Evolutionary conservation across 2,329 filamentous ascomycete species (phyloP).

Genomic region (Nigrograna mackinnonii): DNA sequence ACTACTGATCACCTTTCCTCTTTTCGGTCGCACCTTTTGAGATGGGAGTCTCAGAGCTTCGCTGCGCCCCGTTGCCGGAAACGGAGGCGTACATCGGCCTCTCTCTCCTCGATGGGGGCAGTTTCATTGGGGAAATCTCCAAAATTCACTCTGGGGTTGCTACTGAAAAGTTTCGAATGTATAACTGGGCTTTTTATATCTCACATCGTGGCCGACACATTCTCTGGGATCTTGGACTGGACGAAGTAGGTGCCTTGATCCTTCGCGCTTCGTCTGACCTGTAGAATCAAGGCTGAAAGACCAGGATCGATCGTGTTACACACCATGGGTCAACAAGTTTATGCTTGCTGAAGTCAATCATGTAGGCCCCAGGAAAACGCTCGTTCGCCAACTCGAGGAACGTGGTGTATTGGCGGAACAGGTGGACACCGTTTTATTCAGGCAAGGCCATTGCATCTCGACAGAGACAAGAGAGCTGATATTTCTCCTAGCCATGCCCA

Average conservation of each 20-base stretch:
- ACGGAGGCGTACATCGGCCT: conserved; percentile 24
- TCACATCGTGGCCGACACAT: conserved; percentile 25
- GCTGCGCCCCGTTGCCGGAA: conserved; percentile 14
- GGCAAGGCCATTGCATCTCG: conserved; percentile 15
- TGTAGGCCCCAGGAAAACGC: conserved; percentile 27
- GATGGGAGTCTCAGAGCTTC: conserved; percentile 9
- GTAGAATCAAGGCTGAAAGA: background rate
- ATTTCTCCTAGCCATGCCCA: conserved; percentile 30
- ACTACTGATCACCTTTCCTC: too few relatives aligned
- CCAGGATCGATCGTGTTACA: conserved; percentile 34
- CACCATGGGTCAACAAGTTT: conserved; percentile 35
- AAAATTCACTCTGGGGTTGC: conserved; percentile 30
- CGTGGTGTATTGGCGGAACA: conserved; percentile 20
- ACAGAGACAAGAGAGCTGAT: conserved; percentile 1
- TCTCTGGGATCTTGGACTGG: conserved; percentile 36
- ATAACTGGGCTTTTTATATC: conserved; percentile 39
- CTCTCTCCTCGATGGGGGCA: conserved; percentile 35
- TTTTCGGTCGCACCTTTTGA: conserved; percentile 6
- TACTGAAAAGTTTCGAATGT: conserved; percentile 34
- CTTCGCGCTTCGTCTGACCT: background rate
- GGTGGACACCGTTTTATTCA: conserved; percentile 33
- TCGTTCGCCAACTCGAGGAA: conserved; percentile 28
- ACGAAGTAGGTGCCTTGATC: conserved; percentile 22
- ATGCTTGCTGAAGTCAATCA: conserved; percentile 30
- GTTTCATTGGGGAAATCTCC: conserved; percentile 29